These are phyloP conservation scores for Plasmodium ovale DNA, from an alignment of 169 alveolate genomes.

Conservation along the genomic window DNA sequence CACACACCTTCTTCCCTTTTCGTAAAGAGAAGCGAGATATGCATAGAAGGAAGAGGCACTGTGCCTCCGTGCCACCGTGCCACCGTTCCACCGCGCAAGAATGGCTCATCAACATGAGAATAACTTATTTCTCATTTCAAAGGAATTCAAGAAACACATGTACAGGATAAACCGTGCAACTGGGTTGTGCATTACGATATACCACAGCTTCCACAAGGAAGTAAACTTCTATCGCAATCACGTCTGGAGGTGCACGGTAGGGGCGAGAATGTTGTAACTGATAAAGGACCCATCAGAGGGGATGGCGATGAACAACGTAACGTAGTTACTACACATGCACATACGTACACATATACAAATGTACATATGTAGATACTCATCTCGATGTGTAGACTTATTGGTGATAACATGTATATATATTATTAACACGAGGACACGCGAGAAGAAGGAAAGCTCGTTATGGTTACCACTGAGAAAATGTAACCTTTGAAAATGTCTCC, in stretches of 20 bases:
- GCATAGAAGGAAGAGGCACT: no score
- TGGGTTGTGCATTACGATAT: conserved; percentile 92
- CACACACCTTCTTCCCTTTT: no score
- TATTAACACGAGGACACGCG: no score
- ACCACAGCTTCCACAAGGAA: conserved; percentile 94
- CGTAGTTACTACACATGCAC: neutral
- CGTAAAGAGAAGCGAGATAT: no score
- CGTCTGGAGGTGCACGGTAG: conserved; percentile 94
- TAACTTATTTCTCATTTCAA: neutral
- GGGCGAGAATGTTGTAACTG: neutral
- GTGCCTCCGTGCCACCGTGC: no score
- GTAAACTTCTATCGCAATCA: conserved; percentile 91
- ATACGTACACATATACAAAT: neutral
- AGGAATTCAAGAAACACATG: conserved; percentile 93
- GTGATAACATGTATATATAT: no score
- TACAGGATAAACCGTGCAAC: conserved; percentile 89
- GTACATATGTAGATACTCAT: no score
- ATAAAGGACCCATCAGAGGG: neutral
- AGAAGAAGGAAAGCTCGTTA: no score
- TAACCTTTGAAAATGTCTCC: neutral
- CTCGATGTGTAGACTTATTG: no score
- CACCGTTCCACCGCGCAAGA: no score
- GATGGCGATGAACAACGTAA: neutral
- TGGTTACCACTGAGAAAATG: no score
- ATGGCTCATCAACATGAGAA: no score